These are phyloP conservation scores for Sporothrix pallida DNA, from an alignment of 2,329 filamentous ascomycete genomes.

Conservation along the genomic window DNA sequence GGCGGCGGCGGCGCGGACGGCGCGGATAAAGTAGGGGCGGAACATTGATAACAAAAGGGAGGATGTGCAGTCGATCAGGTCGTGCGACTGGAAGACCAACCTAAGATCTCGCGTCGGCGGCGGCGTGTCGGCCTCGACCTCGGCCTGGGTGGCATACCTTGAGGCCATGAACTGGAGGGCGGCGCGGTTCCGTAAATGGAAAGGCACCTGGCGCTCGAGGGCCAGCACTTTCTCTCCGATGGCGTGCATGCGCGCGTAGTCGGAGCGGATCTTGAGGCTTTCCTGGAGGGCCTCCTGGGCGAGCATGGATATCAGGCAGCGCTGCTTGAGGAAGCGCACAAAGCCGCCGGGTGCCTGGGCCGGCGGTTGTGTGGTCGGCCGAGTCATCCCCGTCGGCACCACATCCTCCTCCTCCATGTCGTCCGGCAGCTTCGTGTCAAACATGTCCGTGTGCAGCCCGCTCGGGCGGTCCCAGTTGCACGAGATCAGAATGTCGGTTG, in stretches of 20 bases:
- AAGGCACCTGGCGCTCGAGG: background rate
- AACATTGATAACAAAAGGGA: slow-evolving; percentile 16
- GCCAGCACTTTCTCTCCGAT: slow-evolving; percentile 19
- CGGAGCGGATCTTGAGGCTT: slow-evolving; percentile 27
- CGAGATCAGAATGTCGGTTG: slow-evolving; percentile 24
- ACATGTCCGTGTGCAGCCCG: slow-evolving; percentile 26
- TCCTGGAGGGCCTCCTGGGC: slow-evolving; percentile 27
- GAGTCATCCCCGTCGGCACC: background rate
- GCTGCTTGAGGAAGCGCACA: slow-evolving; percentile 1
- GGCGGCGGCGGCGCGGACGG: background rate
- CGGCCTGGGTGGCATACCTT: slow-evolving; percentile 20
- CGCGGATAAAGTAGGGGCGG: slow-evolving; percentile 25
- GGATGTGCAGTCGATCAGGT: slow-evolving; percentile 21
- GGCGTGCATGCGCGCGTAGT: slow-evolving; percentile 19
- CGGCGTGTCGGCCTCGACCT: slow-evolving; percentile 11
- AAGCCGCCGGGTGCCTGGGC: no score
- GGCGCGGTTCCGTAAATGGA: slow-evolving; percentile 5
- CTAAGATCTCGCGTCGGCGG: background rate
- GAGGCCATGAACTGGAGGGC: slow-evolving; percentile 24
- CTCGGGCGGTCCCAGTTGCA: slow-evolving; percentile 26
- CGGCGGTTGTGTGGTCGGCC: background rate
- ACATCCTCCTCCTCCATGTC: slow-evolving; percentile 18
- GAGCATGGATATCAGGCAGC: slow-evolving; percentile 9
- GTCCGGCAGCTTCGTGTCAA: slow-evolving; percentile 27
- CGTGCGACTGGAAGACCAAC: slow-evolving; percentile 21